Percentiles rank a stretch among this genome's conserved stretches.
Conservation (phyloP, 805 yeast species). For the Kazachstania africana region DNA sequence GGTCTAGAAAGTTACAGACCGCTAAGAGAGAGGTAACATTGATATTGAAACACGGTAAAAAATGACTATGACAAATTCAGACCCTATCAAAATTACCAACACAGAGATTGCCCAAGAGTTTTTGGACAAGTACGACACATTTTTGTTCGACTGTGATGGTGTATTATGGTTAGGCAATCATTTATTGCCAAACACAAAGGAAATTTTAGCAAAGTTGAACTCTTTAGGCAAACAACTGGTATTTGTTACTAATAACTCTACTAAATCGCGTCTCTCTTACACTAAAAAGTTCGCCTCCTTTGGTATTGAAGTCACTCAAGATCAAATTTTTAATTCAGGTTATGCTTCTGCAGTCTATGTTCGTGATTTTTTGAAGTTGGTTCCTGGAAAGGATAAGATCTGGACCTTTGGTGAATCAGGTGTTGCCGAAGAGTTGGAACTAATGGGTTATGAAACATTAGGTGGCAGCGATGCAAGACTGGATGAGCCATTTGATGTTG, state of each 20-base stretch:
- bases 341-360: constrained; percentile 86
- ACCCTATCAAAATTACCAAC: constrained; percentile 36
- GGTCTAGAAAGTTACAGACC: too few relatives aligned
- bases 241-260: constrained; percentile 92
- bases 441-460: constrained; percentile 59
- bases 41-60: too few relatives aligned
- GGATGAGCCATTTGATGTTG: constrained; percentile 42
- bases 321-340: constrained; percentile 83
- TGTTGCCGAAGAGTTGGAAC: constrained; percentile 63
- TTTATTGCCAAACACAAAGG: constrained; percentile 64
- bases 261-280: constrained; percentile 75
- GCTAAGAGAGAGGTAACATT: too few relatives aligned
- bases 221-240: constrained; percentile 51
- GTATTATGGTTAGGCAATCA: constrained; percentile 89
- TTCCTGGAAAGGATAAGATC: constrained; percentile 59
- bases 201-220: constrained; percentile 54
- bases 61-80: constrained; percentile 5
- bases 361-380: constrained; percentile 60
- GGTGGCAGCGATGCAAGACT: constrained; percentile 76
- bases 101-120: constrained; percentile 40
- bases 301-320: constrained; percentile 32
- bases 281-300: constrained; percentile 59
- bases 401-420: constrained; percentile 89
- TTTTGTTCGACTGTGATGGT: constrained; percentile 94
- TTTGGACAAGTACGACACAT: constrained; percentile 63